A percentile compares a stretch with the other conserved stretches of the same genome.
Conservation (phyloP, 2,329 filamentous ascomycete species). For the Clonostachys chloroleuca region DNA sequence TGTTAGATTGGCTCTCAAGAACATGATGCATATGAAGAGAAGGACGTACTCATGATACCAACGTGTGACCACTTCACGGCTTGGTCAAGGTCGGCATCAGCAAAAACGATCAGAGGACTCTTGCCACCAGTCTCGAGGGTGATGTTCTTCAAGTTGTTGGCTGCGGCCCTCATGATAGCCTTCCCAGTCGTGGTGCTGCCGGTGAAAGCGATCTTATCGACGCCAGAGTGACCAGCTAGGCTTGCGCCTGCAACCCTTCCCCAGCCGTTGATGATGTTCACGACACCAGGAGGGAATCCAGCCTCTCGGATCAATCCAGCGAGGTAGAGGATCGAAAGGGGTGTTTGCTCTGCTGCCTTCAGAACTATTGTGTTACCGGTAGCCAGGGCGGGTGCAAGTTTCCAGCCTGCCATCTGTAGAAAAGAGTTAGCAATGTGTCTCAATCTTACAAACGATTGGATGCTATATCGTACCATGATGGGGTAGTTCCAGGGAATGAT, state of each 20-base stretch:
- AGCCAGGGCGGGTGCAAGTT: slow-evolving; percentile 67
- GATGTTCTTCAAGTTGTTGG: slow-evolving; percentile 71
- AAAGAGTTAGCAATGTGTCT: no score
- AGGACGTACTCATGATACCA: slow-evolving; percentile 38
- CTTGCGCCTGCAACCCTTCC: slow-evolving; percentile 72
- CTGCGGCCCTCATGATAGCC: slow-evolving; percentile 71
- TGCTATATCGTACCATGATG: slow-evolving; percentile 33
- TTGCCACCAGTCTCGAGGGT: slow-evolving; percentile 73
- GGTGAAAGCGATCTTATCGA: slow-evolving; percentile 77
- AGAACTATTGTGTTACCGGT: slow-evolving; percentile 65
- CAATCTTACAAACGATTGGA: no score
- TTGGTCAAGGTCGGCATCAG: slow-evolving; percentile 68
- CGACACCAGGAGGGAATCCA: slow-evolving; percentile 68
- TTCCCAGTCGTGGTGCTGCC: slow-evolving; percentile 67
- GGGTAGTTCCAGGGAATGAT: slow-evolving; percentile 86
- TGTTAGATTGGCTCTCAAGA: no score
- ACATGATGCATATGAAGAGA: no score
- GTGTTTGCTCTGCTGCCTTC: slow-evolving; percentile 71
- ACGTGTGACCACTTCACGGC: slow-evolving; percentile 71
- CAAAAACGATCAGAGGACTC: slow-evolving; percentile 71
- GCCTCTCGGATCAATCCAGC: slow-evolving; percentile 64
- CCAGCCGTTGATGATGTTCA: slow-evolving; percentile 71
- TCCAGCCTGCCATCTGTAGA: slow-evolving; percentile 64
- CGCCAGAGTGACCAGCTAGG: slow-evolving; percentile 65
- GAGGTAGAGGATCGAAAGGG: slow-evolving; percentile 60